These are phyloP conservation scores for Macadamia integrifolia DNA, from an alignment of 164 flowering plant species.

Conservation along the genomic window DNA sequence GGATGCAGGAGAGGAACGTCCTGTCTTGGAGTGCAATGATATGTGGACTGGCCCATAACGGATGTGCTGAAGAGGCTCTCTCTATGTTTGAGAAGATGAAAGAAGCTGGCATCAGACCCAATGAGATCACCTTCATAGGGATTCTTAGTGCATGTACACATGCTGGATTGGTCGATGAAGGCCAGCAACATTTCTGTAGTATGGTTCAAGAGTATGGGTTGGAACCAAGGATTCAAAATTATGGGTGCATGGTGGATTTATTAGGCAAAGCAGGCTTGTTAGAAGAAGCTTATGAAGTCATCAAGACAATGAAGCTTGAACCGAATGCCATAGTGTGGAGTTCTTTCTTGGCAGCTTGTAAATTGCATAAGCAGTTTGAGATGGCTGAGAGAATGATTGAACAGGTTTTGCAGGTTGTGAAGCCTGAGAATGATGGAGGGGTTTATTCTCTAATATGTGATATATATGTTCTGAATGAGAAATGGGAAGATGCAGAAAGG, in stretches of 20 bases:
- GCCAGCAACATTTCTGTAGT: constrained; percentile 24
- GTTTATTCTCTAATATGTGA: constrained; percentile 50
- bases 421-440: constrained; percentile 60
- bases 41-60: constrained; percentile 47
- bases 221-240: constrained; percentile 51
- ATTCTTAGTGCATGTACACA: constrained; percentile 51
- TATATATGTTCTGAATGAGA: constrained; percentile 42
- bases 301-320: constrained; percentile 42
- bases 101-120: constrained; percentile 32
- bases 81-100: constrained; percentile 40
- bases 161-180: constrained; percentile 43
- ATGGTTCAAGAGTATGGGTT: constrained; percentile 38
- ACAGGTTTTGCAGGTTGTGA: constrained; percentile 32
- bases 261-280: constrained; percentile 54
- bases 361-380: constrained; percentile 48
- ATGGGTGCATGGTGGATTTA: constrained; percentile 66
- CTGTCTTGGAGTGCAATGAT: constrained; percentile 51
- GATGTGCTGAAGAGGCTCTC: constrained; percentile 34
- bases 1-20: constrained; percentile 45
- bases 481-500: constrained; percentile 51
- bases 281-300: constrained; percentile 53
- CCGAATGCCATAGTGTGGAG: constrained; percentile 58
- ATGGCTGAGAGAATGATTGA: constrained; percentile 54
- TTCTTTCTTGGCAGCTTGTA: constrained; percentile 56
- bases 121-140: constrained; percentile 56